Evolutionary conservation across 129 eudicot species (phyloP).

Genomic region (Dittrichia graveolens): DNA sequence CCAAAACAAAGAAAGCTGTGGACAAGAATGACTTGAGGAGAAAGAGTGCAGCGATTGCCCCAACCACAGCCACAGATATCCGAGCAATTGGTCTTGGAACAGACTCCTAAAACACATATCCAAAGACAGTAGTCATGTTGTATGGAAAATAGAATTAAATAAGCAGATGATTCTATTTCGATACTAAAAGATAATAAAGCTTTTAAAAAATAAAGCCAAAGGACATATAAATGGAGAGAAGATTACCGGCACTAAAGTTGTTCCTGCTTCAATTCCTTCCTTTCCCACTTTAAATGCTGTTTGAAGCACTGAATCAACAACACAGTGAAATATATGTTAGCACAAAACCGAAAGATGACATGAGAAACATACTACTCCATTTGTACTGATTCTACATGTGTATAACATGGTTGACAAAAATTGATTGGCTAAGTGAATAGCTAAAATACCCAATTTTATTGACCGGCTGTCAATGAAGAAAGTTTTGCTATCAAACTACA

Average conservation of each 20-base stretch:
- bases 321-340: slow-evolving; percentile 16
- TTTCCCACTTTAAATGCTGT: slow-evolving; percentile 70
- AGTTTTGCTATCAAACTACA: background rate
- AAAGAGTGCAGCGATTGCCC: slow-evolving; percentile 50
- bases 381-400: background rate
- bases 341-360: slow-evolving; percentile 8
- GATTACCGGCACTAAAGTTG: slow-evolving; percentile 76
- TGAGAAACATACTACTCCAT: slow-evolving; percentile 1
- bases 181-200: background rate
- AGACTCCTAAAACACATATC: slow-evolving; percentile 47
- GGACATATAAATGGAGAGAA: slow-evolving; percentile 2
- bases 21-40: slow-evolving; percentile 75
- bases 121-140: background rate
- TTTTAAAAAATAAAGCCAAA: too few species aligned
- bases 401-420: background rate
- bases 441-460: background rate
- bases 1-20: slow-evolving; percentile 74
- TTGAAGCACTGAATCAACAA: slow-evolving; percentile 52
- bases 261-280: slow-evolving; percentile 93
- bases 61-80: slow-evolving; percentile 61
- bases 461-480: background rate
- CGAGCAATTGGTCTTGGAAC: slow-evolving; percentile 94
- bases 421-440: background rate
- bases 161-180: slow-evolving; percentile 2
- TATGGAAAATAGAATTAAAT: background rate